Evolutionary conservation across 345 rosid species (phyloP).

Genomic region (Iberis pinnata): DNA sequence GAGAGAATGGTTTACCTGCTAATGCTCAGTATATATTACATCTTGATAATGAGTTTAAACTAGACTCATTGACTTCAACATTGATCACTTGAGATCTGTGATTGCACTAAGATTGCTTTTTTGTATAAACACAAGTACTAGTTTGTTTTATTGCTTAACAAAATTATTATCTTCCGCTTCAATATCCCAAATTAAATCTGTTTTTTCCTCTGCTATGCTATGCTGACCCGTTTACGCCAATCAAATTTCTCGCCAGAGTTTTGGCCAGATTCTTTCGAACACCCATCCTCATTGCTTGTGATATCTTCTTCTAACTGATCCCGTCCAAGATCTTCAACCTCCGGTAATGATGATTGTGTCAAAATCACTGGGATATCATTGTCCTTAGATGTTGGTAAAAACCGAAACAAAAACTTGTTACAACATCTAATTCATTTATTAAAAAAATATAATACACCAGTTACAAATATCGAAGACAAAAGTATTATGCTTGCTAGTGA

Average conservation of each 20-base stretch:
- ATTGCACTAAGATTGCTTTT: background rate
- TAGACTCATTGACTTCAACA: background rate
- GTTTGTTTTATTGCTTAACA: too few species aligned
- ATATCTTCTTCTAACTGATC: constrained; percentile 65
- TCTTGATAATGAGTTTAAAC: background rate
- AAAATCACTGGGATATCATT: constrained; percentile 66
- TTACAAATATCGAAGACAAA: too few species aligned
- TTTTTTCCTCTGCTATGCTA: constrained; percentile 46
- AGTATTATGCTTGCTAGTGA: too few species aligned
- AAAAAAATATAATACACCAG: too few species aligned
- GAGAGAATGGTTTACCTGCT: constrained; percentile 1
- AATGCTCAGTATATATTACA: background rate
- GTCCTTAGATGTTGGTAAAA: constrained; percentile 52
- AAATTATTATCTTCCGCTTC: constrained; percentile 46
- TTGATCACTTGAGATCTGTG: background rate
- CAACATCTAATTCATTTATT: too few species aligned
- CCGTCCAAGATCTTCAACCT: constrained; percentile 75
- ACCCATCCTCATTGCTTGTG: constrained; percentile 39
- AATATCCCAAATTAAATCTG: constrained; percentile 75
- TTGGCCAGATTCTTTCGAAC: constrained; percentile 13
- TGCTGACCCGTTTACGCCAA: constrained; percentile 42
- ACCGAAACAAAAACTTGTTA: too few species aligned
- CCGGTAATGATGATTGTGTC: constrained; percentile 42
- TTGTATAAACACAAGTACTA: constrained; percentile 1
- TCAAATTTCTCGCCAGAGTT: constrained; percentile 35